phyloP scores from a whole-genome alignment of 441 rosid genomes.

The Breynia disticha region DNA sequence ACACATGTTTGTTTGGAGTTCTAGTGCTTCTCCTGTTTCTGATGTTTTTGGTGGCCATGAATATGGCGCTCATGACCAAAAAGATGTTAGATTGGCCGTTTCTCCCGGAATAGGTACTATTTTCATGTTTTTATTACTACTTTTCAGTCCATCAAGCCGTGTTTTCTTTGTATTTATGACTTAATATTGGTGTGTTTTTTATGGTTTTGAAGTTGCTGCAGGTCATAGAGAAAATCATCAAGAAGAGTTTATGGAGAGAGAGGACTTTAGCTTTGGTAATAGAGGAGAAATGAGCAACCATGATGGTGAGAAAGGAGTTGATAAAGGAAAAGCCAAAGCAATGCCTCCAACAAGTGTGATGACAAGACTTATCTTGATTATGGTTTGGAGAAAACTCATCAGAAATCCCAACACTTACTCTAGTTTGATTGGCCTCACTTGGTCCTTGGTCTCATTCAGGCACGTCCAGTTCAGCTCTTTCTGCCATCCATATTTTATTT shows the following conservation, averaged over 20 bases:
- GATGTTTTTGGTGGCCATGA: slow-evolving; percentile 75
- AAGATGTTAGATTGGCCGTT: slow-evolving; percentile 66
- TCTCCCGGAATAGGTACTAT: slow-evolving; percentile 64
- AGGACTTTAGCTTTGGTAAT: slow-evolving; percentile 80
- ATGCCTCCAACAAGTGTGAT: slow-evolving; percentile 98
- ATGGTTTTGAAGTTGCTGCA: slow-evolving; percentile 16
- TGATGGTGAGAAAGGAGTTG: slow-evolving; percentile 32
- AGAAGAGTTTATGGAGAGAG: slow-evolving; percentile 66
- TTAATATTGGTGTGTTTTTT: not conserved
- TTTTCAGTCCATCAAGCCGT: not conserved
- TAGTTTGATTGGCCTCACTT: slow-evolving; percentile 78
- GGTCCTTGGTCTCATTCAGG: slow-evolving; percentile 90
- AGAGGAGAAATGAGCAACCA: slow-evolving; percentile 35
- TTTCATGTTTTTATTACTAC: not conserved
- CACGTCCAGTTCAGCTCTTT: slow-evolving; percentile 13
- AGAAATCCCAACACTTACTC: slow-evolving; percentile 95
- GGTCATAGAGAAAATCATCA: slow-evolving; percentile 29
- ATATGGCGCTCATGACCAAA: slow-evolving; percentile 37
- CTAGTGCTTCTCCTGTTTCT: slow-evolving; percentile 88
- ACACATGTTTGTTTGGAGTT: slow-evolving; percentile 98
- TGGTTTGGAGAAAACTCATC: slow-evolving; percentile 99
- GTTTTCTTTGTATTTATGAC: not conserved
- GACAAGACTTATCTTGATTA: slow-evolving; percentile 94
- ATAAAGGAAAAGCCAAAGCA: slow-evolving; percentile 39
- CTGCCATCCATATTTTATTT: not conserved